These are phyloP conservation scores for Linum lewisii DNA, from an alignment of 345 rosid genomes.

Conservation along the genomic window DNA sequence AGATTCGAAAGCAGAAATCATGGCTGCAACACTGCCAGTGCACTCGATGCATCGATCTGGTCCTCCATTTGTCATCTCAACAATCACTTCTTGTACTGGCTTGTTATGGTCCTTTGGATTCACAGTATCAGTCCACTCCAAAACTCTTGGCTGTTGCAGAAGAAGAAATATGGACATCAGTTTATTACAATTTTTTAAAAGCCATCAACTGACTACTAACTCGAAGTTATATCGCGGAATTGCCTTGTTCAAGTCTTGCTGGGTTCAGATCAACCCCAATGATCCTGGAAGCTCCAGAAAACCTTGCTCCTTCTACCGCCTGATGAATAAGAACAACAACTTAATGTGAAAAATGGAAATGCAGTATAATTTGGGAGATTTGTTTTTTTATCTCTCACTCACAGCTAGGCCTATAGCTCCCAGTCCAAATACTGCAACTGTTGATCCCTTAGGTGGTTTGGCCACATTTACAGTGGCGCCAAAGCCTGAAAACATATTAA, in stretches of 20 bases:
- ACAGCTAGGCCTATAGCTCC: constrained; percentile 79
- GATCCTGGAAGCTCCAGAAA: constrained; percentile 54
- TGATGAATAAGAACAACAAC: neutral
- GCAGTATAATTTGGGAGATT: too few relatives aligned
- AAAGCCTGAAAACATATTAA: constrained; percentile 29
- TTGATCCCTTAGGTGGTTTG: constrained; percentile 54
- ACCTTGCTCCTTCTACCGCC: constrained; percentile 86
- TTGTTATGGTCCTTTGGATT: constrained; percentile 57
- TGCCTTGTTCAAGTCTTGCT: constrained; percentile 40
- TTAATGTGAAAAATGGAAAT: neutral
- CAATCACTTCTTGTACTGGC: constrained; percentile 52
- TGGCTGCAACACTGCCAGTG: constrained; percentile 20
- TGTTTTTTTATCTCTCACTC: constrained; percentile 3
- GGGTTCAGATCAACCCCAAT: constrained; percentile 77
- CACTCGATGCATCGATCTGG: constrained; percentile 35
- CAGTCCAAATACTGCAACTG: constrained; percentile 58
- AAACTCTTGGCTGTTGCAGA: constrained; percentile 49
- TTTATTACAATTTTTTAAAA: neutral
- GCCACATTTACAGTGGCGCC: constrained; percentile 80
- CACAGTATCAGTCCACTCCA: constrained; percentile 53
- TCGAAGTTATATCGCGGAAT: neutral
- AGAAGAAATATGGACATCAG: constrained; percentile 1
- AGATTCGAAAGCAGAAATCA: constrained; percentile 32
- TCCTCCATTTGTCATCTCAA: constrained; percentile 37
- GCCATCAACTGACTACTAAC: neutral